Evolutionary conservation across 768 basidiomycete genomes (phyloP), one percentile per base, ranked within the genome.

Genomic region (Collybia nuda): DNA sequence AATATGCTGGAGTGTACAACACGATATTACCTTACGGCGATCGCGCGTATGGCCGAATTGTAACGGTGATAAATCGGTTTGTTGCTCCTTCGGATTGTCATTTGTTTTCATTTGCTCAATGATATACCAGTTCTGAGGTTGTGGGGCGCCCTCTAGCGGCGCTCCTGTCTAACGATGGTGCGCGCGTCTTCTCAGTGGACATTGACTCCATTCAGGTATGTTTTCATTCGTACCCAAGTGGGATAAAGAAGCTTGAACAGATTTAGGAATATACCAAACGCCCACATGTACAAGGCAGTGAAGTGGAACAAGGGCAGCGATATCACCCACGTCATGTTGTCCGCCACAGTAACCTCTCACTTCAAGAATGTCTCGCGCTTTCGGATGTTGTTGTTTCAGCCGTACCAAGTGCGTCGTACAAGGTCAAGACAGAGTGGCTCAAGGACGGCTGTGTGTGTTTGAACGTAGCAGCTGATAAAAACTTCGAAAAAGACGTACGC

Each of bases 61-160:
- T 99, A 55, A 93, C 94, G 2, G 90, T 99, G 21, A 91, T 99
- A 59, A 99, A 99, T 70, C 79, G 95, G 90, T 92, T 14, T 44
- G 59, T 53, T 19, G n/a, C 44, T 47, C 50, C 18, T 32, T n/a
- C 43, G n/a, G 29, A 17, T 14, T 14, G 32, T 48, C 15, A 18
- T 45, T n/a, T 44, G 14, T 22, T 24, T 11, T 18, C 28, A 9
- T 28, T 17, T 24, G n/a, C 22, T 44, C 24, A 51, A 37, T 47
- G 57, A 22, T 44, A n/a, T 36, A 18, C 29, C 58, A 92, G 93
- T 55, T 95, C 92, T 35, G 97, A 99, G 67, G 97, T 99, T 29
- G 97, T 99, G 14, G 97, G 97, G 15, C 79, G 97, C 52, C 97
- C 96, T 11, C 77, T 98, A n/a, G 96, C 94, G 0, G 97, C 97